Conservation (phyloP, 108 stramenopile genomes). For the Fragilaria radians region DNA sequence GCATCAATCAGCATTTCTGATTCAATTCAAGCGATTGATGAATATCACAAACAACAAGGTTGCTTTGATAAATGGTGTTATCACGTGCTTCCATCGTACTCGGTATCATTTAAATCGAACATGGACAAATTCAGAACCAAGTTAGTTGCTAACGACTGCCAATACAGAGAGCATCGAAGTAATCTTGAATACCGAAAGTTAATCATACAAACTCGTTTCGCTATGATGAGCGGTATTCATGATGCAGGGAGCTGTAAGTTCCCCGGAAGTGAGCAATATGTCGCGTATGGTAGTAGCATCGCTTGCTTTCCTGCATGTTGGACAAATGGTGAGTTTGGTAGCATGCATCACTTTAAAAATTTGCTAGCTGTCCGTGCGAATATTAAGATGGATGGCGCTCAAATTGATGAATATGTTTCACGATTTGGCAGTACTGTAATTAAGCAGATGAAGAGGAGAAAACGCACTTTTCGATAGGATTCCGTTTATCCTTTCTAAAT, state of each 20-base stretch:
- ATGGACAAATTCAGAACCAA: too few species aligned
- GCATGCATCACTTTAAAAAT: neutral
- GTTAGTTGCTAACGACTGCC: neutral
- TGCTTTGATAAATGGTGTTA: constrained; percentile 1
- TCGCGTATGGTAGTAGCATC: neutral
- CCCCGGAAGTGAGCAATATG: neutral
- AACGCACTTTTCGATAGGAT: too few species aligned
- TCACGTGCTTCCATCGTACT: neutral
- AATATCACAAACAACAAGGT: neutral
- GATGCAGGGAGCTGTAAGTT: neutral
- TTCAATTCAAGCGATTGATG: neutral
- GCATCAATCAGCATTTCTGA: neutral
- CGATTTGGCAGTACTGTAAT: neutral
- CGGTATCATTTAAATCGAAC: neutral
- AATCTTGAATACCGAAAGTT: too few species aligned
- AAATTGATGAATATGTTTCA: neutral
- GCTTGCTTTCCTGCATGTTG: neutral
- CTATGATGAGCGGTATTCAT: constrained; percentile 3
- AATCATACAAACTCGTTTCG: neutral
- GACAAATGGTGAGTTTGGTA: neutral
- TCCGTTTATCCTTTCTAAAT: too few species aligned
- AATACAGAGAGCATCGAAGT: too few species aligned
- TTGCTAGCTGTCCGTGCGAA: neutral
- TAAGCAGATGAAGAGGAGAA: too few species aligned
- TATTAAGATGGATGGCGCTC: neutral